Conservation (phyloP, 1,139 yeast species). For the Wickerhamiella pararugosa region DNA sequence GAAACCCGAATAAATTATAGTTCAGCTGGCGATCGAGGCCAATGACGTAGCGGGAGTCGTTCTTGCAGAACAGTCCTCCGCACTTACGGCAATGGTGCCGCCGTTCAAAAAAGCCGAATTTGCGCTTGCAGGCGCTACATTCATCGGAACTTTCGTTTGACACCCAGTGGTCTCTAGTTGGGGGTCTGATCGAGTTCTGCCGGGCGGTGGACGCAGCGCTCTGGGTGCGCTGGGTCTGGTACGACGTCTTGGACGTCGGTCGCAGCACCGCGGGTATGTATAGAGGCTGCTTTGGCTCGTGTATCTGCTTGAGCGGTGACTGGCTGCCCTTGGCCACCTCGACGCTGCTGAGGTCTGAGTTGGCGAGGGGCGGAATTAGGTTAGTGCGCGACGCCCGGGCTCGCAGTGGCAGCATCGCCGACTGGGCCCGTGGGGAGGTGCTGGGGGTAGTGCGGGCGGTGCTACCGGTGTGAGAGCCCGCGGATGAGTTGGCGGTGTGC, state of each 20-base stretch:
- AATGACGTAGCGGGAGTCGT: slow-evolving; percentile 34
- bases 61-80: slow-evolving; percentile 80
- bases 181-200: slow-evolving; percentile 24
- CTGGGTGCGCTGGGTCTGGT: slow-evolving; percentile 13
- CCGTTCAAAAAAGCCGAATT: slow-evolving; percentile 44
- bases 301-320: slow-evolving; percentile 24
- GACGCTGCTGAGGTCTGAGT: background rate
- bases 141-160: slow-evolving; percentile 48
- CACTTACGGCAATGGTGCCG: slow-evolving; percentile 91
- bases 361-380: background rate
- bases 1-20: slow-evolving; percentile 57
- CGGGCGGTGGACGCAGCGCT: slow-evolving; percentile 11
- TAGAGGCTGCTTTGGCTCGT: slow-evolving; percentile 59
- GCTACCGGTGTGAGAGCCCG: background rate
- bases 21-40: slow-evolving; percentile 57
- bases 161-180: slow-evolving; percentile 67
- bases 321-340: background rate
- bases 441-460: background rate
- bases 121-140: slow-evolving; percentile 49
- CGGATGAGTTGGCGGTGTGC: background rate
- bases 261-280: slow-evolving; percentile 84
- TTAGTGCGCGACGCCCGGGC: background rate
- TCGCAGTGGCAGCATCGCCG: slow-evolving; percentile 2
- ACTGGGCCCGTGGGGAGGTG: background rate
- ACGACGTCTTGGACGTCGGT: slow-evolving; percentile 24